These are phyloP conservation scores for Sistotremastrum suecicum DNA, from an alignment of 768 basidiomycete genomes.

Conservation along the genomic window DNA sequence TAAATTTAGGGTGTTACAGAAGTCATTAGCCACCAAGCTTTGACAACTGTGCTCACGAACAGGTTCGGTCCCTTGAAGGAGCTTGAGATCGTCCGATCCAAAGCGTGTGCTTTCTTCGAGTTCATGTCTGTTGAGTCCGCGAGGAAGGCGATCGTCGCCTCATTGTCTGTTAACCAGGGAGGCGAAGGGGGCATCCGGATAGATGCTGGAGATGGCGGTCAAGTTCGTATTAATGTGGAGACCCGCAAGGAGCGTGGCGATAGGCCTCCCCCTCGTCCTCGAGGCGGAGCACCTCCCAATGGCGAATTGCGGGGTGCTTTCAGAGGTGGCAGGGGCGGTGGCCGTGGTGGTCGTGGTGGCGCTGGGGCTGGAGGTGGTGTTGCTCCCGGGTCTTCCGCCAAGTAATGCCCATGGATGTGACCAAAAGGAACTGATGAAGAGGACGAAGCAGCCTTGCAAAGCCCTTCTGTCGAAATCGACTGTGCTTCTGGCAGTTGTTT, in stretches of 20 bases:
- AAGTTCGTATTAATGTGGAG: slow-evolving; percentile 61
- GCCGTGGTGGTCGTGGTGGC: slow-evolving; percentile 20
- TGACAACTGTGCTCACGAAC: slow-evolving; percentile 33
- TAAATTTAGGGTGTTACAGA: slow-evolving; percentile 57
- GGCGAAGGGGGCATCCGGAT: slow-evolving; percentile 85
- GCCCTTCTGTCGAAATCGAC: no score
- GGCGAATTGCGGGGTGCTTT: slow-evolving; percentile 39
- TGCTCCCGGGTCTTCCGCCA: slow-evolving; percentile 5
- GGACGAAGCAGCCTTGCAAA: no score
- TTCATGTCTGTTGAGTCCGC: slow-evolving; percentile 68
- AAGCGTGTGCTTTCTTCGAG: slow-evolving; percentile 92
- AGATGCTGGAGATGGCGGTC: slow-evolving; percentile 43
- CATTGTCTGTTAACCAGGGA: slow-evolving; percentile 49
- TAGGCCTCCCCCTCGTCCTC: slow-evolving; percentile 46
- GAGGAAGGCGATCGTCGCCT: slow-evolving; percentile 70
- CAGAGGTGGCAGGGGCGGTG: slow-evolving; percentile 30
- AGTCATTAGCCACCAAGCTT: slow-evolving; percentile 34
- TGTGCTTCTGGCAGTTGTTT: no score
- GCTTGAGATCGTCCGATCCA: slow-evolving; percentile 73
- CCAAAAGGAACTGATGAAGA: no score
- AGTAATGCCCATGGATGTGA: no score
- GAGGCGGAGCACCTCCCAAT: slow-evolving; percentile 42
- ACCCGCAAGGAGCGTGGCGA: slow-evolving; percentile 86
- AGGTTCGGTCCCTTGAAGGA: slow-evolving; percentile 80
- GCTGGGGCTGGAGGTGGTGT: slow-evolving; percentile 27